phyloP scores from a whole-genome alignment of 2,329 filamentous ascomycete species.

The Drechmeria coniospora region DNA sequence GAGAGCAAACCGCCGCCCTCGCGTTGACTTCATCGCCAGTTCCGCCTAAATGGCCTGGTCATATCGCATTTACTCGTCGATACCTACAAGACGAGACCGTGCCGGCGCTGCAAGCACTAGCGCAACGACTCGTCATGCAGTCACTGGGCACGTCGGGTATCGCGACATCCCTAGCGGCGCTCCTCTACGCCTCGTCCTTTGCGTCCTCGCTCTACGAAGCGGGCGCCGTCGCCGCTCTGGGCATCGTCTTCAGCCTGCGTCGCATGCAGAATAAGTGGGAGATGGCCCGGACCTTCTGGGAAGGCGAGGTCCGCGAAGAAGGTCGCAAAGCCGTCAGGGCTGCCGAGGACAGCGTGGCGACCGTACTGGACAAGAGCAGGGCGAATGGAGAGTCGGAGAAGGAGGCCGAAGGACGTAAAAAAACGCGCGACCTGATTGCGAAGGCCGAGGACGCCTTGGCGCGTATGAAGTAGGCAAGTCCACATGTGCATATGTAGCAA shows the following conservation, averaged over 20 bases:
- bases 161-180: constrained; percentile 34
- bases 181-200: constrained; percentile 41
- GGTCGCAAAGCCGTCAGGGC: constrained; percentile 46
- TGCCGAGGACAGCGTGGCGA: constrained; percentile 36
- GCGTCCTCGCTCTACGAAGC: constrained; percentile 43
- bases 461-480: constrained; percentile 24
- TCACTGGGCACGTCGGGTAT: constrained; percentile 58
- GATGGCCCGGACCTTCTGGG: constrained; percentile 42
- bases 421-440: constrained; percentile 28
- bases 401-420: constrained; percentile 19
- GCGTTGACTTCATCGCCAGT: constrained; percentile 7
- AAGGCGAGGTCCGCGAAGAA: constrained; percentile 51
- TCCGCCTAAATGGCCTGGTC: constrained; percentile 49
- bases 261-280: constrained; percentile 50
- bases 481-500: constrained; percentile 1
- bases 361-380: constrained; percentile 23
- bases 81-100: constrained; percentile 52
- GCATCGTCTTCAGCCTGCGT: constrained; percentile 41
- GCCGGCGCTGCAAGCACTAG: constrained; percentile 54
- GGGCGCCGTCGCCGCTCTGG: constrained; percentile 44
- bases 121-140: constrained; percentile 60
- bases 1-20: constrained; percentile 12
- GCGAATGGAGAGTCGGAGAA: constrained; percentile 10
- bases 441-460: constrained; percentile 33
- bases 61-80: constrained; percentile 57